A percentile compares a stretch with the other conserved stretches of the same genome.
These are phyloP conservation scores for Neopestalotiopsis sp. DNA, from an alignment of 2,329 filamentous ascomycete species.

Conservation along the genomic window DNA sequence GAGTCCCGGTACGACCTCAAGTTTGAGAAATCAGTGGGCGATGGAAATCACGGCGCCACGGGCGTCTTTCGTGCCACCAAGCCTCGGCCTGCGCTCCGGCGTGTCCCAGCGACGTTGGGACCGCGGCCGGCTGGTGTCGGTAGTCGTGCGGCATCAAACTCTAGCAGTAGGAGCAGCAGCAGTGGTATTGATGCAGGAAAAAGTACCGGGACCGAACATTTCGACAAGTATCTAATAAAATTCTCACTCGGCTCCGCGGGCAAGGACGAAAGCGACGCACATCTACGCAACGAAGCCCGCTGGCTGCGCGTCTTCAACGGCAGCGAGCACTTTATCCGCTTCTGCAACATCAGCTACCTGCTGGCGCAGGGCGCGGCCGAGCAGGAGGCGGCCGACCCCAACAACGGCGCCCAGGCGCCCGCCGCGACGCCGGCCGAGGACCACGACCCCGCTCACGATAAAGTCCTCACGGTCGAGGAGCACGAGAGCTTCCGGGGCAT, in stretches of 20 bases:
- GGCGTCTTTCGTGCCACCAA: not conserved
- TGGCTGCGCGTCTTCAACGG: not conserved
- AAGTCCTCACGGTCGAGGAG: not conserved
- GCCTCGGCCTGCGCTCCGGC: not conserved
- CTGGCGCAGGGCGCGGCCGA: not conserved
- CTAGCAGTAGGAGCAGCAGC: not conserved
- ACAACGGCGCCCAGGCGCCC: not conserved
- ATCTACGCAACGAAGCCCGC: not conserved
- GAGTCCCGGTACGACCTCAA: not conserved
- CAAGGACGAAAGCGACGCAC: conserved; percentile 1
- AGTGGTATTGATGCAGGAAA: not conserved
- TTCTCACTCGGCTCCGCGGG: not conserved
- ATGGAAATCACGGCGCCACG: not conserved
- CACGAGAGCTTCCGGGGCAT: not conserved
- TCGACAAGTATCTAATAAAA: not conserved
- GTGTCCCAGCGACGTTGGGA: not conserved
- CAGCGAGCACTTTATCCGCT: not conserved
- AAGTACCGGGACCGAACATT: not conserved
- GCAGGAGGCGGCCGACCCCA: not conserved
- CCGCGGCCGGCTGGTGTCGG: not conserved
- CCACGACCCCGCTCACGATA: not conserved
- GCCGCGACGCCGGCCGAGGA: not conserved
- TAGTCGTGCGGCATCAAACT: not conserved
- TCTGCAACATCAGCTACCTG: not conserved
- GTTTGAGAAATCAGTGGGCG: not conserved